A percentile compares a stretch with the other conserved stretches of the same genome.
phyloP scores from a whole-genome alignment of 2,329 filamentous ascomycete genomes.

The Pyricularia grisea region DNA sequence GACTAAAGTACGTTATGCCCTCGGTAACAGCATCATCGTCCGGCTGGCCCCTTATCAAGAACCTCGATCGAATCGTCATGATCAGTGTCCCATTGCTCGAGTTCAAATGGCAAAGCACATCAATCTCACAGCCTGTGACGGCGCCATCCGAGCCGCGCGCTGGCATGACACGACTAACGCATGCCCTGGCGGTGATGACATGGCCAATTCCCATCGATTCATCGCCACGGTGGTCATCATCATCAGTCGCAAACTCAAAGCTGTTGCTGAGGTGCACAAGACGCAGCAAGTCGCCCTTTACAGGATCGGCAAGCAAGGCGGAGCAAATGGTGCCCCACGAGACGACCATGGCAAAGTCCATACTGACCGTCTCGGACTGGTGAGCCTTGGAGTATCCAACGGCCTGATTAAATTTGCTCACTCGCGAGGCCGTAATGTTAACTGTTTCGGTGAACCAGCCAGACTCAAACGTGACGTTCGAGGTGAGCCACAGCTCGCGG shows the following conservation, averaged over 20 bases:
- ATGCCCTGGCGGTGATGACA: conserved; percentile 81
- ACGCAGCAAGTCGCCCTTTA: conserved; percentile 92
- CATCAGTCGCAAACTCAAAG: conserved; percentile 83
- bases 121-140: conserved; percentile 97
- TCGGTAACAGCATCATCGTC: neutral
- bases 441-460: conserved; percentile 79
- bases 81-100: conserved; percentile 29
- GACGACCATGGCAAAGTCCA: conserved; percentile 97
- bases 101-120: conserved; percentile 91
- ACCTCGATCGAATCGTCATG: neutral
- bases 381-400: conserved; percentile 91
- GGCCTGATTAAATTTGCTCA: conserved; percentile 96
- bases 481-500: conserved; percentile 94
- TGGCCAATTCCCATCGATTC: conserved; percentile 86
- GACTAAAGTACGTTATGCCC: neutral
- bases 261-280: conserved; percentile 94
- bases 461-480: conserved; percentile 79
- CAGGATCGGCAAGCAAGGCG: conserved; percentile 93
- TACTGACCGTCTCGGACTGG: conserved; percentile 88
- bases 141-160: conserved; percentile 49
- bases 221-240: conserved; percentile 54
- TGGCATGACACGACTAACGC: conserved; percentile 88
- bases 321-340: conserved; percentile 99
- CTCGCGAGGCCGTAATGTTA: conserved; percentile 94
- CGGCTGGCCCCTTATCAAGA: neutral